Evolutionary conservation across 257 asterid species (phyloP).

Genomic region (Cinchona pubescens): DNA sequence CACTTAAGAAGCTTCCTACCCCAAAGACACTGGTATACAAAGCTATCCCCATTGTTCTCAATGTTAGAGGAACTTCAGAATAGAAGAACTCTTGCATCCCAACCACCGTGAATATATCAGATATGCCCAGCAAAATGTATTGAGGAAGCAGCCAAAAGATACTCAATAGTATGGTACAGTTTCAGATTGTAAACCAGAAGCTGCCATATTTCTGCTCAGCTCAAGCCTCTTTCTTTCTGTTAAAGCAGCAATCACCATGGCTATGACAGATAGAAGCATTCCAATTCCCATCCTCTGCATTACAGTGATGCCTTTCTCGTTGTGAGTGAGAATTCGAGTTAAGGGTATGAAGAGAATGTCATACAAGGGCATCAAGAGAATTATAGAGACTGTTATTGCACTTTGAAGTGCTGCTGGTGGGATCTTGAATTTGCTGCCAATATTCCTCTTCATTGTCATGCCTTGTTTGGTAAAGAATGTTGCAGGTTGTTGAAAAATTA

Average conservation of each 20-base stretch:
- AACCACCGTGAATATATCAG: conserved; percentile 89
- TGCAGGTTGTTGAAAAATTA: conserved; percentile 85
- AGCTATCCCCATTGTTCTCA: conserved; percentile 91
- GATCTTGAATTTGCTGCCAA: conserved; percentile 58
- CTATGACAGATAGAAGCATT: conserved; percentile 71
- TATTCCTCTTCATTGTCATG: conserved; percentile 73
- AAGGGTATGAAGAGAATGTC: conserved; percentile 66
- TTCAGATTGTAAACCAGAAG: conserved; percentile 4
- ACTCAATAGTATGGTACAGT: conserved; percentile 48
- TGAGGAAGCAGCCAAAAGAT: conserved; percentile 93
- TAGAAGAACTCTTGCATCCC: conserved; percentile 97
- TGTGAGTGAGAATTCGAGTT: conserved; percentile 45
- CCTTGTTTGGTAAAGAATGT: conserved; percentile 98
- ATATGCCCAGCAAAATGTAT: conserved; percentile 73
- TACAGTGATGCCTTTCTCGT: conserved; percentile 66
- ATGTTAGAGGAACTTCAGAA: conserved; percentile 66
- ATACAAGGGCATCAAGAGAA: conserved; percentile 78
- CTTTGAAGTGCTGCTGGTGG: conserved; percentile 98
- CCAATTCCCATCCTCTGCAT: conserved; percentile 90
- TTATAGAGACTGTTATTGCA: conserved; percentile 76
- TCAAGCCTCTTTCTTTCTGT: conserved; percentile 55
- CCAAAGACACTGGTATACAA: conserved; percentile 90
- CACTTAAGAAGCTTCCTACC: conserved; percentile 78
- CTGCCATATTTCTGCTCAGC: conserved; percentile 12
- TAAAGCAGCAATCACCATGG: conserved; percentile 80